These are phyloP conservation scores for Rhinocladiella mackenziei DNA, from an alignment of 2,329 filamentous ascomycete species.

Conservation along the genomic window DNA sequence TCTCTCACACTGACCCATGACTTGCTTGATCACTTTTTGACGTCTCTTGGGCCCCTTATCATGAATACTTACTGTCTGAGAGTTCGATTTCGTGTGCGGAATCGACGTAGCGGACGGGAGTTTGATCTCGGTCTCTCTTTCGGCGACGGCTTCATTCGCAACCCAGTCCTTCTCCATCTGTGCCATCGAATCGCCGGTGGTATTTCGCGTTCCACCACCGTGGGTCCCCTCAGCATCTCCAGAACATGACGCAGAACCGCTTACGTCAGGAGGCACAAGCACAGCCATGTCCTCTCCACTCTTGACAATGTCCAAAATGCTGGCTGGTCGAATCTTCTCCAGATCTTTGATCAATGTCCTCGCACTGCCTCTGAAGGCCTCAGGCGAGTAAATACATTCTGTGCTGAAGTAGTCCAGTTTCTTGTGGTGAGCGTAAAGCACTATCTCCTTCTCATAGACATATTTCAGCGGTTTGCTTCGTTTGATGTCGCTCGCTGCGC, in stretches of 20 bases:
- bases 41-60: conserved; percentile 29
- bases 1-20: conserved; percentile 74
- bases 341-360: conserved; percentile 90
- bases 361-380: conserved; percentile 91
- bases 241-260: conserved; percentile 36
- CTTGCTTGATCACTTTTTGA: conserved; percentile 56
- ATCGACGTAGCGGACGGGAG: conserved; percentile 19
- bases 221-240: conserved; percentile 46
- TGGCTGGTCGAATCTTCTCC: conserved; percentile 86
- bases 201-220: conserved; percentile 70
- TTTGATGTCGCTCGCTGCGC: conserved; percentile 78
- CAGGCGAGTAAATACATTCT: conserved; percentile 96
- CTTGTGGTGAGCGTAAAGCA: conserved; percentile 94
- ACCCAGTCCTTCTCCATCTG: conserved; percentile 72
- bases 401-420: conserved; percentile 97
- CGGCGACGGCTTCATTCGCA: conserved; percentile 57
- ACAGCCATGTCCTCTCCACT: conserved; percentile 95
- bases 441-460: conserved; percentile 98
- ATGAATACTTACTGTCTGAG: conserved; percentile 23
- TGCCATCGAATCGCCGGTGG: conserved; percentile 72
- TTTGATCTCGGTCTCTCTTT: conserved; percentile 64
- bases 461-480: conserved; percentile 96
- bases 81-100: conserved; percentile 21
- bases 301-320: conserved; percentile 88
- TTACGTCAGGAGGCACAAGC: conserved; percentile 64